phyloP scores from a whole-genome alignment of 2,329 filamentous ascomycete species.

The Macroventuria anomochaeta region DNA sequence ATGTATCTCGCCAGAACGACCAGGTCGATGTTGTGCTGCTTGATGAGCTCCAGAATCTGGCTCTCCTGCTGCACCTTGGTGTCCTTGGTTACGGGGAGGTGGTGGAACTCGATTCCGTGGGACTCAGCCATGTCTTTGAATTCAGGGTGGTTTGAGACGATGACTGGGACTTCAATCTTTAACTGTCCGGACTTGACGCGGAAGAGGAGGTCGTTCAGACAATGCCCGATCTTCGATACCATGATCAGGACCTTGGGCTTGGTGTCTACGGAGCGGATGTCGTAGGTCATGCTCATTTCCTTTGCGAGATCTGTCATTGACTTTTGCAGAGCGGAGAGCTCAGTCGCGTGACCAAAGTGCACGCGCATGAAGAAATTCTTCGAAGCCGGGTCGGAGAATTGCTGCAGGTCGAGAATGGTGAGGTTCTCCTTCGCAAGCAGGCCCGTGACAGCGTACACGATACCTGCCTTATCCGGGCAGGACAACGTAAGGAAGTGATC shows the following conservation, averaged over 20 bases:
- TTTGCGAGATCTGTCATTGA: constrained; percentile 68
- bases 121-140: constrained; percentile 71
- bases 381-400: constrained; percentile 78
- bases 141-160: constrained; percentile 83
- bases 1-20: constrained; percentile 85
- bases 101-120: constrained; percentile 80
- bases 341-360: constrained; percentile 70
- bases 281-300: constrained; percentile 72
- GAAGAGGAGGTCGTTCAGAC: constrained; percentile 83
- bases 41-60: constrained; percentile 73
- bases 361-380: constrained; percentile 88
- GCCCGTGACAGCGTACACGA: constrained; percentile 83
- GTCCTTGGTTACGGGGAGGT: constrained; percentile 79
- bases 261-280: constrained; percentile 70
- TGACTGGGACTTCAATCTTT: constrained; percentile 75
- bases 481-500: constrained; percentile 71
- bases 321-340: constrained; percentile 55
- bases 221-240: constrained; percentile 89
- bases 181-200: constrained; percentile 76
- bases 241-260: constrained; percentile 83
- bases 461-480: constrained; percentile 83
- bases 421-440: constrained; percentile 75
- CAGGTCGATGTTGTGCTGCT: constrained; percentile 73
- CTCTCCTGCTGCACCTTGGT: constrained; percentile 78
- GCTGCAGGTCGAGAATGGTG: constrained; percentile 84